Conservation (phyloP, 768 basidiomycete genomes). For the Suillus weaverae region DNA sequence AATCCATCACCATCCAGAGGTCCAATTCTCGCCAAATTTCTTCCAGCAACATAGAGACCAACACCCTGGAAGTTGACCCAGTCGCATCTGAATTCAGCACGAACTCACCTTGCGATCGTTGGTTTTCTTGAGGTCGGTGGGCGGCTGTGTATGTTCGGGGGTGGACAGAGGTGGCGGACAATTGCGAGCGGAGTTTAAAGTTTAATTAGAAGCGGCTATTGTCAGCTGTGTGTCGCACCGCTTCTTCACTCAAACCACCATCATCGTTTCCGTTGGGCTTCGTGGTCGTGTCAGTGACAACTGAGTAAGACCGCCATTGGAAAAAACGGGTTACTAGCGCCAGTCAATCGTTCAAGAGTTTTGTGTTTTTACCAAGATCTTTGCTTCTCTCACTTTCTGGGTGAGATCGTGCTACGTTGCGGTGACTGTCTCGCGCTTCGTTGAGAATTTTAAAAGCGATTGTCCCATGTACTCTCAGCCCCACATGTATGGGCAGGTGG, state of each 20-base stretch:
- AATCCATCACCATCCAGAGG: conserved; percentile 36
- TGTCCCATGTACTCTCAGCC: conserved; percentile 61
- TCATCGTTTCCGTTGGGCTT: conserved; percentile 38
- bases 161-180: conserved; percentile 20
- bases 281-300: conserved; percentile 40
- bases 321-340: conserved; percentile 39
- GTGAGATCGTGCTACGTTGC: conserved; percentile 35
- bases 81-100: not conserved
- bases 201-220: conserved; percentile 23
- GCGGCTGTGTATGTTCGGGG: conserved; percentile 8
- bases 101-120: conserved; percentile 29
- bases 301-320: conserved; percentile 47
- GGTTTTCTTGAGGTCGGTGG: conserved; percentile 28
- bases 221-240: conserved; percentile 20
- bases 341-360: conserved; percentile 33
- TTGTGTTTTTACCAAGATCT: conserved; percentile 33
- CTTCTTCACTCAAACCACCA: conserved; percentile 49
- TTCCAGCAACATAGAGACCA: not conserved
- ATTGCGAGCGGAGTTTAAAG: conserved; percentile 40
- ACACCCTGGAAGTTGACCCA: not conserved
- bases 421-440: conserved; percentile 7
- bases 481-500: conserved; percentile 55
- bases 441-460: conserved; percentile 2
- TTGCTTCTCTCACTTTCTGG: conserved; percentile 37
- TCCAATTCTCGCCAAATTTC: conserved; percentile 5